Base-by-base conservation (phyloP, 192 early-diverging fungal species). In the Podila clonocystis region DNA sequence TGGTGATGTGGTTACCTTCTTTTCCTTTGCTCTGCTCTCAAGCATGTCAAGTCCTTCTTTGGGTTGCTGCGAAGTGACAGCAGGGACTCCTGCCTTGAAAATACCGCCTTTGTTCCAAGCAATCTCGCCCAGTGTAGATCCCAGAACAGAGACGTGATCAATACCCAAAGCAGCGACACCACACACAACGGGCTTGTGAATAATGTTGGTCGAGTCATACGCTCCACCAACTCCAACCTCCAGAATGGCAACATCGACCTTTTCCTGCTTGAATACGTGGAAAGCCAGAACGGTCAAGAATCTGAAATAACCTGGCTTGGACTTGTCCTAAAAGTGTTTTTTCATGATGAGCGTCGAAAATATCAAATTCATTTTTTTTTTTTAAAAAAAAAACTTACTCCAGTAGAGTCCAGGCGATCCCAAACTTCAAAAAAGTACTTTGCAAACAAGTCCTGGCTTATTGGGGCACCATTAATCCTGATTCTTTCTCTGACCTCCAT, bases 401-500 rank as follows among this genome's bases (percentile, higher is more conserved):
- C 83, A 17, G 84, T 84, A 1, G 65, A 77, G 26, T 90, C 89
- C 36, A 98, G 82, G 26, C 83, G 72, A 77, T 97, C 90, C 93
- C 93, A 97, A 15, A 91, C 89, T 29, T 97, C 87, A 82, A 95
- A 94, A 73, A 96, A 97, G 84, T 98, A 95, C 78, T 94, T 90
- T 17, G 84, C 73, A 78, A 85, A 85, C 24, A 78, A 30, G 13
- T 90, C 87, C 58, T 91, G 85, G 9, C 87, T 86, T 6, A 99
- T 84, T 15, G 96, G 94, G 28, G 70, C 72, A 1, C 98, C 98
- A 75, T 98, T 88, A 77, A 99, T 96, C 58, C 95, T 88, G 72
- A 99, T 97, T 28, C 98, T 89, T 73, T 99, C 98, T 60, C 97
- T 92, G 8, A 94, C 96, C 61, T 96, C 89, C 61, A 95, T 87